phyloP scores from a whole-genome alignment of 2,329 filamentous ascomycete species.

The Raffaelea arxii region DNA sequence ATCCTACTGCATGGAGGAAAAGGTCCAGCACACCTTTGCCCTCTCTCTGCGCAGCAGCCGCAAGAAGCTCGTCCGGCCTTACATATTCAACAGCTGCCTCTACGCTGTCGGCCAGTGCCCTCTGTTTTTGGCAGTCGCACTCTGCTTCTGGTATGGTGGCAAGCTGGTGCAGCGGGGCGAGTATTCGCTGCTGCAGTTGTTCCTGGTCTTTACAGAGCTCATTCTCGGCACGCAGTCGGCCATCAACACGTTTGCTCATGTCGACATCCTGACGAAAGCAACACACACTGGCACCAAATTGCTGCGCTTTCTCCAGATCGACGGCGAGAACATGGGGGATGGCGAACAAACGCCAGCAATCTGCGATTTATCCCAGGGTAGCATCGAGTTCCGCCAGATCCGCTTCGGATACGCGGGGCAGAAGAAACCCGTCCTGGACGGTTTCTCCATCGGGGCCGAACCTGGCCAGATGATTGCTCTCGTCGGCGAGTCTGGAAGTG shows the following conservation, averaged over 20 bases:
- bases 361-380: neutral
- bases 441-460: neutral
- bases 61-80: neutral
- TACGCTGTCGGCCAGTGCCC: conserved; percentile 1
- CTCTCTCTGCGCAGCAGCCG: neutral
- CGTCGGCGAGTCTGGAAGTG: neutral
- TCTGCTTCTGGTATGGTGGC: conserved; percentile 1
- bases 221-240: neutral
- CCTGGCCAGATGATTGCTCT: neutral
- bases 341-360: neutral
- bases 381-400: neutral
- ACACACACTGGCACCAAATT: neutral
- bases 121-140: neutral
- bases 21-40: neutral
- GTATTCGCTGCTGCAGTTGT: neutral
- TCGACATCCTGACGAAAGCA: neutral
- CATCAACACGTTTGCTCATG: neutral
- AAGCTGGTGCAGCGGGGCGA: neutral
- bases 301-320: neutral
- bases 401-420: neutral
- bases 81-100: neutral
- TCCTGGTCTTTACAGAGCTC: neutral
- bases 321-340: neutral
- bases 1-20: neutral
- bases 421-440: neutral